phyloP scores from a whole-genome alignment of 768 basidiomycete genomes.

The Russula abietina region DNA sequence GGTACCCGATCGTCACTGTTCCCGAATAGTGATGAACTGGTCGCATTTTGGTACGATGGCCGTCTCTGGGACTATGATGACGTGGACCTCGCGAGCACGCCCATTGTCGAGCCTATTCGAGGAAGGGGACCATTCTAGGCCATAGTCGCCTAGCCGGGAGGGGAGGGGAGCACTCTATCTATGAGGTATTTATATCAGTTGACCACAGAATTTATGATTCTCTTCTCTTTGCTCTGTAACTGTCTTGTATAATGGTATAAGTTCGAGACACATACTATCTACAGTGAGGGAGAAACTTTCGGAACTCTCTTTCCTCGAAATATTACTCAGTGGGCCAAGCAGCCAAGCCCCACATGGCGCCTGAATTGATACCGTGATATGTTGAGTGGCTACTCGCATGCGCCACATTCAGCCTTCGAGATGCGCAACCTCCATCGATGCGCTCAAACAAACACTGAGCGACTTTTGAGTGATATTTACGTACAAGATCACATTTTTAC shows the following conservation, averaged over 20 bases:
- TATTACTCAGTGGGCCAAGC: not conserved
- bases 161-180: not conserved
- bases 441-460: too few species aligned
- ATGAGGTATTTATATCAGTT: not conserved
- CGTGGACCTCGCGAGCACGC: constrained; percentile 10
- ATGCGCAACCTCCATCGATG: too few species aligned
- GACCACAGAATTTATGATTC: not conserved
- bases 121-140: not conserved
- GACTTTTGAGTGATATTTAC: too few species aligned
- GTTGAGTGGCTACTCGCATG: too few species aligned
- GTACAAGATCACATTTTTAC: too few species aligned
- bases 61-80: constrained; percentile 20
- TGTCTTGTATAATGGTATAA: not conserved
- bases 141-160: not conserved
- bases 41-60: constrained; percentile 24
- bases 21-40: constrained; percentile 21
- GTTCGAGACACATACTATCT: not conserved
- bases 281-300: not conserved
- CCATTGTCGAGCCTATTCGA: constrained; percentile 9
- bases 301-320: not conserved
- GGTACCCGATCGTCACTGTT: constrained; percentile 18
- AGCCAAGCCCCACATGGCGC: too few species aligned
- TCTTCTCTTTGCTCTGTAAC: not conserved
- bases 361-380: too few species aligned
- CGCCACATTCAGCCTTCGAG: too few species aligned